phyloP scores from a whole-genome alignment of 257 asterid species.

The Nicotiana knightiana region DNA sequence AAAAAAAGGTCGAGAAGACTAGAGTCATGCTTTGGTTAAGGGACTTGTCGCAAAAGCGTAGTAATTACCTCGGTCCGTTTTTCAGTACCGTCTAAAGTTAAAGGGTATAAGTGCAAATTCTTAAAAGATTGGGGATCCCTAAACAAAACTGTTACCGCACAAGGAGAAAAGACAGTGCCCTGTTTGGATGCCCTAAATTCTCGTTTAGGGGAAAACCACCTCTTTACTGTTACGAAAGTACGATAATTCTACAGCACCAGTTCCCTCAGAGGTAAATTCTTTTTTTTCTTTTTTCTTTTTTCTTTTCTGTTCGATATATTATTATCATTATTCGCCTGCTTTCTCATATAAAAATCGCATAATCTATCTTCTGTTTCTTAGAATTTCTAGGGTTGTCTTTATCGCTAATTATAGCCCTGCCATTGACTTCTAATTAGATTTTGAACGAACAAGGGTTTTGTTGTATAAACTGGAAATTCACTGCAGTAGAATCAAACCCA shows the following conservation, averaged over 20 bases:
- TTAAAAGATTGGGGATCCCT: background rate
- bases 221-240: conserved; percentile 5
- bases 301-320: background rate
- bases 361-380: background rate
- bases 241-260: background rate
- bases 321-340: background rate
- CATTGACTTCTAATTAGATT: background rate
- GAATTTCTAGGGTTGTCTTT: background rate
- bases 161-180: background rate
- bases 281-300: no score
- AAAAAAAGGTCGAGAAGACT: no score
- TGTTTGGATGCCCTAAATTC: conserved; percentile 1
- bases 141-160: background rate
- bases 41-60: no score
- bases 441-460: background rate
- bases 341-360: background rate
- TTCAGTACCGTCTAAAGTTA: no score
- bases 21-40: no score
- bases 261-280: background rate
- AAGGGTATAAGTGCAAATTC: background rate
- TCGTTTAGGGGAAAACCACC: background rate
- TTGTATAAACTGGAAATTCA: background rate
- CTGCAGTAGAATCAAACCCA: background rate
- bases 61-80: no score
- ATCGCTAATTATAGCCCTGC: background rate